phyloP scores from a whole-genome alignment of 768 basidiomycete species.

The Erythrobasidium yunnanense region DNA sequence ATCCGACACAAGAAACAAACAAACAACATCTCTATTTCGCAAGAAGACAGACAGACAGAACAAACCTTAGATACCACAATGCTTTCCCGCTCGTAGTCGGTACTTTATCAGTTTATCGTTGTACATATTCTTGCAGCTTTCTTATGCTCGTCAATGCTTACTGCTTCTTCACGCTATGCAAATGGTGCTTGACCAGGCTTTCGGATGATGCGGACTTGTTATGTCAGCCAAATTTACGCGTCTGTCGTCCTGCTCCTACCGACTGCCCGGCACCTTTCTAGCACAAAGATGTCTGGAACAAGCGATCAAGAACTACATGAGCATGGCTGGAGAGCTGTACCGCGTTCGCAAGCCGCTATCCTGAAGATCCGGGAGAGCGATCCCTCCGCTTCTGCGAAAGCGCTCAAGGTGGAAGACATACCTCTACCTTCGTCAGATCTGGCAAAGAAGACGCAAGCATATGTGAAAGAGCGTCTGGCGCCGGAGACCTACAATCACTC shows the following conservation, averaged over 20 bases:
- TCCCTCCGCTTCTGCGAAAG: background rate
- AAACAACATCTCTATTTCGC: background rate
- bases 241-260: background rate
- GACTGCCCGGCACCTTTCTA: background rate
- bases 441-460: background rate
- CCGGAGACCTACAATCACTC: slow-evolving; percentile 6
- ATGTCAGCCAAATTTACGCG: background rate
- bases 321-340: background rate
- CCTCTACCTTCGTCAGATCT: background rate
- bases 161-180: background rate
- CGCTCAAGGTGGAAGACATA: background rate
- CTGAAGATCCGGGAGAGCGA: background rate
- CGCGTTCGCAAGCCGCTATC: background rate
- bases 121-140: too few relatives aligned
- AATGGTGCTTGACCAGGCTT: background rate
- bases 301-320: background rate
- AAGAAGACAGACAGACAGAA: background rate
- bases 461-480: background rate
- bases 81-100: too few relatives aligned
- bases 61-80: background rate
- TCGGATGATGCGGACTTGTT: background rate
- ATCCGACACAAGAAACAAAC: background rate
- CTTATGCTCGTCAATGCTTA: too few relatives aligned
- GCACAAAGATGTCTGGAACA: background rate
- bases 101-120: too few relatives aligned